Evolutionary conservation across 2,329 filamentous ascomycete genomes (phyloP).

Genomic region (Cercospora zeina): DNA sequence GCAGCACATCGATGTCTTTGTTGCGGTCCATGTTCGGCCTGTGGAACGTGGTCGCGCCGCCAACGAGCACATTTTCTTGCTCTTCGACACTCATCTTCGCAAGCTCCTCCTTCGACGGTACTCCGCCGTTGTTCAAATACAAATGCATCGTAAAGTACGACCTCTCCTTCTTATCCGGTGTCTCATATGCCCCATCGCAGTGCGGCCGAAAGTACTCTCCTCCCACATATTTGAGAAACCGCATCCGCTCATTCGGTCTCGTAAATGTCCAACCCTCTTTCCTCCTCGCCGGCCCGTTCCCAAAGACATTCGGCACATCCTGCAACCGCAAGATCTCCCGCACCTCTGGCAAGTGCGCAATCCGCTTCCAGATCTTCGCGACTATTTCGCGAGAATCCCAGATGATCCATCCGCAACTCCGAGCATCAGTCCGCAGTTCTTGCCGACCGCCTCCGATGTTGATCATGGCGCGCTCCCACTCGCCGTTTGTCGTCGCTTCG

Average conservation of each 20-base stretch:
- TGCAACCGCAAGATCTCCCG: conserved; percentile 44
- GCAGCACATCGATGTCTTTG: conserved; percentile 48
- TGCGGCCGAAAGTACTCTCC: conserved; percentile 77
- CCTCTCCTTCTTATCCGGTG: conserved; percentile 53
- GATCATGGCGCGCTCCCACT: conserved; percentile 69
- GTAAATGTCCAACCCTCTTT: conserved; percentile 47
- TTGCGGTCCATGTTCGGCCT: conserved; percentile 34
- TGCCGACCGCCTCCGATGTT: conserved; percentile 65
- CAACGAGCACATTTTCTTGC: conserved; percentile 43
- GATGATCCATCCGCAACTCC: conserved; percentile 75
- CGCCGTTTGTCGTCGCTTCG: conserved; percentile 47
- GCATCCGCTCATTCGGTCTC: conserved; percentile 69
- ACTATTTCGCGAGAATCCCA: conserved; percentile 67
- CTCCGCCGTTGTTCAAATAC: conserved; percentile 43
- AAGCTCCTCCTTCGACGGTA: conserved; percentile 23
- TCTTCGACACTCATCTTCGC: conserved; percentile 35
- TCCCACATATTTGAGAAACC: conserved; percentile 70
- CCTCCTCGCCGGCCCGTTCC: conserved; percentile 47
- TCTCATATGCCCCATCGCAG: conserved; percentile 65
- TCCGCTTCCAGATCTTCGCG: conserved; percentile 62
- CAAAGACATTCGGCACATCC: conserved; percentile 47
- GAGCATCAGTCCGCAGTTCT: conserved; percentile 56
- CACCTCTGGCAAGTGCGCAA: conserved; percentile 53
- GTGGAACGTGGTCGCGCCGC: conserved; percentile 58
- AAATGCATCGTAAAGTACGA: conserved; percentile 59